Evolutionary conservation across 257 asterid genomes (phyloP).

Genomic region (Solanum clarkiae): DNA sequence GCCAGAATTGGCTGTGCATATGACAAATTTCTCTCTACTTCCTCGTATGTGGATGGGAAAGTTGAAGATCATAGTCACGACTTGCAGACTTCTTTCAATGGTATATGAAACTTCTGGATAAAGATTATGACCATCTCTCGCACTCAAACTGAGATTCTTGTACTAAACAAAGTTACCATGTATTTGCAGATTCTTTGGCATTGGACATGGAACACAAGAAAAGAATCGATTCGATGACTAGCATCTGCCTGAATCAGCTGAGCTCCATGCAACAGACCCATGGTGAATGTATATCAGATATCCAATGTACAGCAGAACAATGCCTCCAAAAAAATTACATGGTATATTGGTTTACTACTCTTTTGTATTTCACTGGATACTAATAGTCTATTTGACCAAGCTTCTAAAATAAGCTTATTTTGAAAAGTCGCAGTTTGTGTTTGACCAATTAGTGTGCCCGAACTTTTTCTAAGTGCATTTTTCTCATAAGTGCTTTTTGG

Average conservation of each 20-base stretch:
- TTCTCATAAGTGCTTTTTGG: too few relatives aligned
- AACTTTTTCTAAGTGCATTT: too few relatives aligned
- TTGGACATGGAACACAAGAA: conserved; percentile 36
- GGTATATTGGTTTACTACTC: conserved; percentile 17
- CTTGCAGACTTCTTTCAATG: conserved; percentile 28
- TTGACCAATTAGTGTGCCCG: too few relatives aligned
- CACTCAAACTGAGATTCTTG: neutral
- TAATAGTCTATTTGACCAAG: too few relatives aligned
- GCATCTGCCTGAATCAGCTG: conserved; percentile 35
- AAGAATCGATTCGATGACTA: conserved; percentile 25
- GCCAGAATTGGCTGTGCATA: conserved; percentile 28
- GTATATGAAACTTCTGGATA: conserved; percentile 15
- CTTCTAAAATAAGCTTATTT: too few relatives aligned
- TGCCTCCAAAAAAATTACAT: conserved; percentile 47
- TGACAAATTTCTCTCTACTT: conserved; percentile 31
- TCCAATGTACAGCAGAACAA: conserved; percentile 40
- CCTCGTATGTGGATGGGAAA: conserved; percentile 29
- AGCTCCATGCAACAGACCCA: conserved; percentile 25
- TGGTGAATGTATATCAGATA: conserved; percentile 28
- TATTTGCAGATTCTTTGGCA: conserved; percentile 41
- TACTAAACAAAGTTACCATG: neutral
- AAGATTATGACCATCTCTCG: neutral
- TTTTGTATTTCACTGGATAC: neutral
- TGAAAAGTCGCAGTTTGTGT: too few relatives aligned
- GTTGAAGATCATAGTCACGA: conserved; percentile 17